Evolutionary conservation across 441 rosid species (phyloP).

Genomic region (Euphorbia corollata): DNA sequence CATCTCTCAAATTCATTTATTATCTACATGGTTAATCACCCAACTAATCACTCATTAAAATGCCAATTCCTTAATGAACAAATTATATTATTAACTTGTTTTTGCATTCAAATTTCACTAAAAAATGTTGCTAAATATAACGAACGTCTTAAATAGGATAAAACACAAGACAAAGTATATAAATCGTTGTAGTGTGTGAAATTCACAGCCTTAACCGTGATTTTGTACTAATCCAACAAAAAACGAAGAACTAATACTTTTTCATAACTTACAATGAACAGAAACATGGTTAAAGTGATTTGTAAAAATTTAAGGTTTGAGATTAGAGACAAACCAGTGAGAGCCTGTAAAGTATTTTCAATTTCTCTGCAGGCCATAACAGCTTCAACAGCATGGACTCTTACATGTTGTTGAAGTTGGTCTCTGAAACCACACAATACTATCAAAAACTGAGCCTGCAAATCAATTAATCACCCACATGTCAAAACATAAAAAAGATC

Average conservation of each 20-base stretch:
- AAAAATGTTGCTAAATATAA: background rate
- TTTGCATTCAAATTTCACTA: background rate
- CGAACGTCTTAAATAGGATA: too few relatives aligned
- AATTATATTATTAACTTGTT: background rate
- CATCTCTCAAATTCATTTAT: conserved; percentile 12
- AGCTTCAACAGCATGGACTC: conserved; percentile 96
- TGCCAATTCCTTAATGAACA: background rate
- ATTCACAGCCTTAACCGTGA: background rate
- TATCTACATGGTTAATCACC: conserved; percentile 11
- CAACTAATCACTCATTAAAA: conserved; percentile 20
- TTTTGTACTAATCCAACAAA: background rate
- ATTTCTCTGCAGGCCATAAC: conserved; percentile 97
- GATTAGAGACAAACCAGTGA: conserved; percentile 52
- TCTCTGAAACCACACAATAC: conserved; percentile 84
- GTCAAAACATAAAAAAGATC: conserved; percentile 13
- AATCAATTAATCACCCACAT: background rate
- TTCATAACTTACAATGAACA: background rate
- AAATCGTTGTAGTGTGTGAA: too few relatives aligned
- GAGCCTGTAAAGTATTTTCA: conserved; percentile 76
- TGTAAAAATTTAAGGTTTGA: background rate
- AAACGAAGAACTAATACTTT: background rate
- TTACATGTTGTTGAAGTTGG: conserved; percentile 94
- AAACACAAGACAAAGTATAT: too few relatives aligned
- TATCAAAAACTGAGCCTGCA: conserved; percentile 81
- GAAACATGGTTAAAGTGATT: background rate